Conservation (phyloP, 208 protist species). For the Phytomonas serpens region DNA sequence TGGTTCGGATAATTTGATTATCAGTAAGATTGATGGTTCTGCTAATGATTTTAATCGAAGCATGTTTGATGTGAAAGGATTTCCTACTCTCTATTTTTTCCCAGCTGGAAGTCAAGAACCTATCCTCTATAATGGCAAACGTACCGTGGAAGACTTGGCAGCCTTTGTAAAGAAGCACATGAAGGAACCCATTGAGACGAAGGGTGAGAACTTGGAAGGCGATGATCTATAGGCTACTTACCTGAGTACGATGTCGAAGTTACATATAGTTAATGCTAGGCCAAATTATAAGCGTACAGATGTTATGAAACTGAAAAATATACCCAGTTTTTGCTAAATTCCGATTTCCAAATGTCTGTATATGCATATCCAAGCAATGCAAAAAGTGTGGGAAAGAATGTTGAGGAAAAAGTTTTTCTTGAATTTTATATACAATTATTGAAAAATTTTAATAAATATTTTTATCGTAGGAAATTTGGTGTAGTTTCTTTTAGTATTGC, state of each 20-base stretch:
- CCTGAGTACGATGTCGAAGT: not conserved
- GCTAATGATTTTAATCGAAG: conserved; percentile 42
- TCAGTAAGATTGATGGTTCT: conserved; percentile 81
- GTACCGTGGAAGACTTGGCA: conserved; percentile 36
- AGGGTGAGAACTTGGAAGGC: not conserved
- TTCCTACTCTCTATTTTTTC: conserved; percentile 86
- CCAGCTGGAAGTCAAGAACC: conserved; percentile 32
- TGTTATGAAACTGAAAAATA: not conserved
- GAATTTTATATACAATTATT: not conserved
- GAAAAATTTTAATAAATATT: not conserved
- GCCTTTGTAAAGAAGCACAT: conserved; percentile 53
- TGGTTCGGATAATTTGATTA: conserved; percentile 42
- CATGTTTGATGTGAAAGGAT: conserved; percentile 46
- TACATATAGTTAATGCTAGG: not conserved
- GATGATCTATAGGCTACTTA: not conserved
- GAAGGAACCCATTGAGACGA: not conserved
- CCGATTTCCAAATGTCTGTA: not conserved
- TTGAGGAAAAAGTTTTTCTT: not conserved
- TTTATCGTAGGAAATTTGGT: not conserved
- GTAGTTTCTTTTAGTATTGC: not conserved
- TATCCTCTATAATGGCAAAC: conserved; percentile 67
- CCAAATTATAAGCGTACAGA: not conserved
- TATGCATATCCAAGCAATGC: not conserved
- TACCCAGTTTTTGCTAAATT: not conserved
- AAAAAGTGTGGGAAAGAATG: not conserved